Conservation (phyloP, 352 stramenopile genomes). For the Pythium insidiosum region DNA sequence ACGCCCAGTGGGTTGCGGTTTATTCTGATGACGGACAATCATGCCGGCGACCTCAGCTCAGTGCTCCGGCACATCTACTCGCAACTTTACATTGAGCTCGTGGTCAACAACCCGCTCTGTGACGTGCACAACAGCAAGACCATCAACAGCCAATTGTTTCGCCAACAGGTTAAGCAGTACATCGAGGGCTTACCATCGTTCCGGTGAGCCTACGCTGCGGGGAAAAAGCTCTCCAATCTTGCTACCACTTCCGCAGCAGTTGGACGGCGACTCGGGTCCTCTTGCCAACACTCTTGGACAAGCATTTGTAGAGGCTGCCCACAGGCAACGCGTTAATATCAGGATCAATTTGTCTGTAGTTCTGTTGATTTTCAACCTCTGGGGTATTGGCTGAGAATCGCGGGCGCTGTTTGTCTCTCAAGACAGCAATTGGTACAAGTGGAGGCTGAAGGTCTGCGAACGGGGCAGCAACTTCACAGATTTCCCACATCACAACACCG, state of each 20-base stretch:
- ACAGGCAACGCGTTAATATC: not conserved
- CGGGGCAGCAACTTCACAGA: conserved; percentile 50
- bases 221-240: conserved; percentile 45
- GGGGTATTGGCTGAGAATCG: conserved; percentile 52
- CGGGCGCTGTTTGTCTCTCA: conserved; percentile 54
- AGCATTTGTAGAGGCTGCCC: conserved; percentile 48
- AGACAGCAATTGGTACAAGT: conserved; percentile 53
- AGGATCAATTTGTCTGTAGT: too few relatives aligned
- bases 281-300: conserved; percentile 58
- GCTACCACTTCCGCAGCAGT: conserved; percentile 29
- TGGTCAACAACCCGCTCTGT: conserved; percentile 86
- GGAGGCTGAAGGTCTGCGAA: conserved; percentile 48
- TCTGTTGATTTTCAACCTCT: too few relatives aligned
- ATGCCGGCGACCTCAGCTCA: conserved; percentile 69
- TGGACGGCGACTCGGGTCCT: conserved; percentile 38
- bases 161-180: conserved; percentile 61
- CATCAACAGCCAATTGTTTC: conserved; percentile 77
- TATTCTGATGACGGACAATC: conserved; percentile 88
- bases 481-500: conserved; percentile 76
- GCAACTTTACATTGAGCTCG: conserved; percentile 86
- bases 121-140: conserved; percentile 62
- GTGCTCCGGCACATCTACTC: conserved; percentile 86
- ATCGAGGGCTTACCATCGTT: conserved; percentile 68
- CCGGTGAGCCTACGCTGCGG: conserved; percentile 25
- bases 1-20: conserved; percentile 85